These are phyloP conservation scores for Tetracladium setigerum DNA, from an alignment of 495 filamentous ascomycete species.

Conservation along the genomic window DNA sequence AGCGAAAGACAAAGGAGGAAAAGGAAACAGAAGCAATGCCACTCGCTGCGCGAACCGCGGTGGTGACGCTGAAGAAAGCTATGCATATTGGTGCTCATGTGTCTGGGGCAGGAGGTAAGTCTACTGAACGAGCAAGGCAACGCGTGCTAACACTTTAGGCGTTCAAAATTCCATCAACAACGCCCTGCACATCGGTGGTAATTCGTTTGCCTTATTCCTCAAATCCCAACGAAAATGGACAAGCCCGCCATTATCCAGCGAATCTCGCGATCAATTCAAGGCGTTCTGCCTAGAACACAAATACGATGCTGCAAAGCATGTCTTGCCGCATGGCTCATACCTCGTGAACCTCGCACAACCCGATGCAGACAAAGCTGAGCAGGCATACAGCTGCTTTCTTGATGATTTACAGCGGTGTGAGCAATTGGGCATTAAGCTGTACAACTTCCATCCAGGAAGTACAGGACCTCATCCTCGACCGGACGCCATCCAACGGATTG, in stretches of 20 bases:
- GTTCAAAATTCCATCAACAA: slow-evolving; percentile 86
- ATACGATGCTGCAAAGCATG: slow-evolving; percentile 62
- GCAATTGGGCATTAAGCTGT: slow-evolving; percentile 76
- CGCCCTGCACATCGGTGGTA: slow-evolving; percentile 73
- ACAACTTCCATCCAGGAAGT: slow-evolving; percentile 96
- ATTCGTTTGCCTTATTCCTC: slow-evolving; percentile 88
- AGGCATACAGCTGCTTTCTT: slow-evolving; percentile 79
- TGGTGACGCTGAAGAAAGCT: slow-evolving; percentile 47
- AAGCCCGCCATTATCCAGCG: slow-evolving; percentile 67
- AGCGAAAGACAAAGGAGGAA: slow-evolving; percentile 22
- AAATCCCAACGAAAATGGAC: slow-evolving; percentile 94
- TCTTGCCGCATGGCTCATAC: slow-evolving; percentile 91
- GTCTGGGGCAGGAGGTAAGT: slow-evolving; percentile 72
- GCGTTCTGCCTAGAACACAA: slow-evolving; percentile 56
- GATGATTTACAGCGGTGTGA: slow-evolving; percentile 89
- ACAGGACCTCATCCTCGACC: slow-evolving; percentile 56
- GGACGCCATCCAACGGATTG: slow-evolving; percentile 70
- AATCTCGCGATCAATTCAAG: slow-evolving; percentile 59
- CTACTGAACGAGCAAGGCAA: slow-evolving; percentile 4
- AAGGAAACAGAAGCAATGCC: slow-evolving; percentile 43
- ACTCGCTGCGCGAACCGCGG: slow-evolving; percentile 57
- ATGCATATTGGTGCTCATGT: slow-evolving; percentile 93
- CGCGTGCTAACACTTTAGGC: slow-evolving; percentile 36
- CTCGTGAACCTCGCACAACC: slow-evolving; percentile 89
- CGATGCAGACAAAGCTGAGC: slow-evolving; percentile 69